These are phyloP conservation scores for Zoysia matrella DNA, from an alignment of 202 grass and related monocot genomes.

Conservation along the genomic window DNA sequence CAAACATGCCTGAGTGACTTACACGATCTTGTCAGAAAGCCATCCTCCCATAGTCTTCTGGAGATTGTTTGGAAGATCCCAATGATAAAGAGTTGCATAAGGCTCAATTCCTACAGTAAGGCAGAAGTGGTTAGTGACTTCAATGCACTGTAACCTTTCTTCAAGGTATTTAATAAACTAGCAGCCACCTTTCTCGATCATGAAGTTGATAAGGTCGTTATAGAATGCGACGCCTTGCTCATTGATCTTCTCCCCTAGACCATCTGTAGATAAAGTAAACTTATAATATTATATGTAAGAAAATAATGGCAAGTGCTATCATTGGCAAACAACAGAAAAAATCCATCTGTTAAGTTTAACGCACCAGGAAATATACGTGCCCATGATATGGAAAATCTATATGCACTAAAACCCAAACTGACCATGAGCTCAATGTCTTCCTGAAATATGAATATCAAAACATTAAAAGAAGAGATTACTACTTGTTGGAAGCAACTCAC, in stretches of 20 bases:
- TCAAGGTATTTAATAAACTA: conserved; percentile 43
- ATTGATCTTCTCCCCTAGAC: conserved; percentile 77
- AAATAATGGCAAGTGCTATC: not conserved
- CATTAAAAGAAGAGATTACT: conserved; percentile 33
- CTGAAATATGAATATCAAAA: conserved; percentile 50
- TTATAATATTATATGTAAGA: conserved; percentile 24
- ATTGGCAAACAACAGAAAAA: conserved; percentile 15
- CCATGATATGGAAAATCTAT: conserved; percentile 99
- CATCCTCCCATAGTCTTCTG: conserved; percentile 74
- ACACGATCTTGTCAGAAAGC: conserved; percentile 97
- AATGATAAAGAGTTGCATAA: conserved; percentile 92
- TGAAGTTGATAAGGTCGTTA: conserved; percentile 86
- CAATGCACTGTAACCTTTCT: conserved; percentile 25
- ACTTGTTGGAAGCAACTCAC: conserved; percentile 4
- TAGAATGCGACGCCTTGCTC: conserved; percentile 85
- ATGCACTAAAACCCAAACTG: conserved; percentile 82
- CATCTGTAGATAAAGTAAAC: conserved; percentile 66
- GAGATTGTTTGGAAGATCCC: conserved; percentile 95
- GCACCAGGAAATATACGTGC: conserved; percentile 94
- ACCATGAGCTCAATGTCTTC: conserved; percentile 97
- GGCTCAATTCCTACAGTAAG: conserved; percentile 77
- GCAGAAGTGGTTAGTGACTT: conserved; percentile 34
- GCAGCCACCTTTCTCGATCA: conserved; percentile 83
- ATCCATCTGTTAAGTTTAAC: conserved; percentile 31
- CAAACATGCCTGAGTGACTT: conserved; percentile 55